phyloP scores from a whole-genome alignment of 2,329 filamentous ascomycete genomes.

The Pezicula neosporulosa region DNA sequence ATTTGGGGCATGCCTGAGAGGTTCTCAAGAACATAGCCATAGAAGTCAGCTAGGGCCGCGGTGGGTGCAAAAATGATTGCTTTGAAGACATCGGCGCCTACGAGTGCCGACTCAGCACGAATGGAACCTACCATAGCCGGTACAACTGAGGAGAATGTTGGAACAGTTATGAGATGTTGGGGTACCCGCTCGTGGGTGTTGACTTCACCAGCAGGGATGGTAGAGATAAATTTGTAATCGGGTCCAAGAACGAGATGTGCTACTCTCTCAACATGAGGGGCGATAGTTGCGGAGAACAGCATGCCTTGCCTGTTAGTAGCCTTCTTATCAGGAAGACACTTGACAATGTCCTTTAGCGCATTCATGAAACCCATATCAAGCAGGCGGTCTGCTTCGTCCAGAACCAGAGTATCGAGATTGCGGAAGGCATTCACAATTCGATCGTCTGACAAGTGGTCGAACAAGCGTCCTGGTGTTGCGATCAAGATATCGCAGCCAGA shows the following conservation, averaged over 20 bases:
- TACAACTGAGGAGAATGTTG: conserved; percentile 70
- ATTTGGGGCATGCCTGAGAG: conserved; percentile 26
- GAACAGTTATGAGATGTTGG: conserved; percentile 68
- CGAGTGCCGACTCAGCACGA: conserved; percentile 51
- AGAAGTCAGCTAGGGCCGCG: conserved; percentile 68
- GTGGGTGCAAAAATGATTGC: conserved; percentile 91
- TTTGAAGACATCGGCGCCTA: conserved; percentile 64
- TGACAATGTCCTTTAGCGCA: conserved; percentile 60
- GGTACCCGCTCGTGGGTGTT: conserved; percentile 84
- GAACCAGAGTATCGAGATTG: conserved; percentile 84
- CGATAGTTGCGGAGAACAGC: conserved; percentile 93
- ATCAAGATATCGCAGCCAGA: conserved; percentile 84
- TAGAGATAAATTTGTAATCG: conserved; percentile 86
- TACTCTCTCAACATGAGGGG: conserved; percentile 74
- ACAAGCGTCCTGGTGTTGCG: conserved; percentile 81
- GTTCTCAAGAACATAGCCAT: conserved; percentile 49
- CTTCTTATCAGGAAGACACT: conserved; percentile 56
- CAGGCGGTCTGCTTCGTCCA: conserved; percentile 98
- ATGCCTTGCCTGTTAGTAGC: conserved; percentile 44
- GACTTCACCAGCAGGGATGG: conserved; percentile 75
- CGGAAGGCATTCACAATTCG: conserved; percentile 24
- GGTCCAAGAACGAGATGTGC: conserved; percentile 74
- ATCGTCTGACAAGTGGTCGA: conserved; percentile 69
- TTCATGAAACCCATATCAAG: conserved; percentile 85
- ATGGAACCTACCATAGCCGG: conserved; percentile 77